These are phyloP conservation scores for Geum urbanum DNA, from an alignment of 306 rosid genomes.

Conservation along the genomic window DNA sequence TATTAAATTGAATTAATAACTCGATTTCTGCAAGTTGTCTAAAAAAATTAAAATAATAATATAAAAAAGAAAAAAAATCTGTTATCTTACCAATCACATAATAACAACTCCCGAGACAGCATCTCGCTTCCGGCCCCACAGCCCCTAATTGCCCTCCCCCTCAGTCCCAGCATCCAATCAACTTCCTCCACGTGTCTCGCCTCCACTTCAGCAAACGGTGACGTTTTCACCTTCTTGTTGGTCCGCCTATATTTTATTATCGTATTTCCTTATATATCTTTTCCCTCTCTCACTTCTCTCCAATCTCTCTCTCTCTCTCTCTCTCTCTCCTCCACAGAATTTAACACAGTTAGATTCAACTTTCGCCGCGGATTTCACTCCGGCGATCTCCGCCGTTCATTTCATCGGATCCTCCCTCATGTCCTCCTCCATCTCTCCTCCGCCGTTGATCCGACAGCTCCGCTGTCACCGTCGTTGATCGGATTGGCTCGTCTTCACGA, in stretches of 20 bases:
- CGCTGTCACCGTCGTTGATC: slow-evolving; percentile 29
- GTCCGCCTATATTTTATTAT: slow-evolving; percentile 11
- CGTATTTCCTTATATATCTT: not conserved
- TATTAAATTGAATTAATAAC: no score
- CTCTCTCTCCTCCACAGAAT: not conserved
- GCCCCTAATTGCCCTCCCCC: not conserved
- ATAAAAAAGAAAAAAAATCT: not conserved
- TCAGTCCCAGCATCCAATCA: not conserved
- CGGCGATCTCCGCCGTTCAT: not conserved
- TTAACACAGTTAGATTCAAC: not conserved
- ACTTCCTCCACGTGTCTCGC: slow-evolving; percentile 3
- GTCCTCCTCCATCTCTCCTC: not conserved
- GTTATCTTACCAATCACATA: no score
- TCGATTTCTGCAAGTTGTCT: no score
- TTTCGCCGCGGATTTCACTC: slow-evolving; percentile 15
- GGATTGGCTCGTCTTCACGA: slow-evolving; percentile 26
- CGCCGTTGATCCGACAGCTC: slow-evolving; percentile 29
- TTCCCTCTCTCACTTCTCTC: not conserved
- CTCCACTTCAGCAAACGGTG: not conserved
- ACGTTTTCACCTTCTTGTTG: not conserved
- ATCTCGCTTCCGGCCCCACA: slow-evolving; percentile 6
- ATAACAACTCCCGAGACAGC: not conserved
- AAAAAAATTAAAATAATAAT: no score
- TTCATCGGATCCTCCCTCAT: not conserved
- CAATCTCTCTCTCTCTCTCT: slow-evolving; percentile 18